These are phyloP conservation scores for Mucor sp. DNA, from an alignment of 371 early-diverging fungal genomes.

Conservation along the genomic window DNA sequence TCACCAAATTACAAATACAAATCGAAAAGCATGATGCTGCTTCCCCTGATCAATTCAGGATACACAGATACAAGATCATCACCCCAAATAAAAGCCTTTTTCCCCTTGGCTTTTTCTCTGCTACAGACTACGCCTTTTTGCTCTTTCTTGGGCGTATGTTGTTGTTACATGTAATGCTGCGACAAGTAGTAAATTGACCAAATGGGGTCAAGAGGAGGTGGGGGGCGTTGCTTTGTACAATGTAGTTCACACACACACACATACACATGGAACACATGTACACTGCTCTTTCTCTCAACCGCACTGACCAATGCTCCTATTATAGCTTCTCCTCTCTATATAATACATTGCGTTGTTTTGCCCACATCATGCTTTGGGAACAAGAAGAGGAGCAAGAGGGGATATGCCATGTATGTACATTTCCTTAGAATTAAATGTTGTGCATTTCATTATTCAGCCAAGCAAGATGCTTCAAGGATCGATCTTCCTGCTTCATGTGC, in stretches of 20 bases:
- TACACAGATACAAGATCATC: conserved; percentile 5
- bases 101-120: neutral
- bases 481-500: neutral
- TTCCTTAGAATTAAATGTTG: neutral
- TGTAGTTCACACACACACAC: neutral
- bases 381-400: too few species aligned
- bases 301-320: neutral
- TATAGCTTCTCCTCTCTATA: neutral
- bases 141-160: neutral
- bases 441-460: neutral
- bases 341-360: neutral
- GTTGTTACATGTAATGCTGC: neutral
- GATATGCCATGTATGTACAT: neutral
- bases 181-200: neutral
- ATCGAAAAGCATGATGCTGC: neutral
- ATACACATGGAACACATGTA: neutral
- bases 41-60: conserved; percentile 4
- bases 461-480: neutral
- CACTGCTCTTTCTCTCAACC: neutral
- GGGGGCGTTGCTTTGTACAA: neutral
- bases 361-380: neutral
- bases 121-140: neutral
- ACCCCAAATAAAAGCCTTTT: neutral
- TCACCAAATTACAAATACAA: neutral
- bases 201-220: neutral